Evolutionary conservation across 169 alveolate genomes (phyloP), one percentile per base, ranked within the genome.

Genomic region (Plasmodium inui): DNA sequence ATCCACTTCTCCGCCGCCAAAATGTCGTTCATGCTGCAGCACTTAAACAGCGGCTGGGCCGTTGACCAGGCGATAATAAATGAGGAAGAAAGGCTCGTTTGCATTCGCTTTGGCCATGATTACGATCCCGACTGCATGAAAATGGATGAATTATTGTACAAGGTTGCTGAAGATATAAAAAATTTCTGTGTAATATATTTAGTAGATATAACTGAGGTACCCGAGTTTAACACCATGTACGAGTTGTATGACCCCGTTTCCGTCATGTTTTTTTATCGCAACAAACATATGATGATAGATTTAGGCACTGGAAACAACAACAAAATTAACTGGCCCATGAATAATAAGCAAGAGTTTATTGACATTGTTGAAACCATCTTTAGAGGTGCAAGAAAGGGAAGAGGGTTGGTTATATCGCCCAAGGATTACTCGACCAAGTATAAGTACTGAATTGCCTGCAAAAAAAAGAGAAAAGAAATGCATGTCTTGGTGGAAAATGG

Each of bases 171-270:
- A 74, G 99, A 98, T 79, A 99, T 99, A 9, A 96, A 98, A 93
- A 98, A 98, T 82, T 99, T 99, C 95, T 99, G 99, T 78, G 99
- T 98, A 28, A 98, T 99, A 41, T 99, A 99, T 95, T 96, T 99
- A 93, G 99, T 99, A 84, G 99, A 99, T 94, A 99, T 98, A 26
- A 96, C 99, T 44, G 99, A 99, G 96, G 99, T 99, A 14, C 99
- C 99, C n/a, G 99, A 99, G 92, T 99, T 99, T 96, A 99, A 99
- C 94, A 98, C 99, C 41, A 98, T 99, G 99, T 99, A 99, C 96
- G 99, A 99, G 95, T 94, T 99, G 80, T 99, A 98, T 95, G 99
- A 99, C 92, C 99, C 99, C 0, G 99, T 98, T 41, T 98, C 99
- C 1, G 99, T 98, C 34, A 99, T 99, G 99, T 99, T 99, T 95